Evolutionary conservation across 2,329 filamentous ascomycete genomes (phyloP).

Genomic region (Pseudogymnoascus sp.): DNA sequence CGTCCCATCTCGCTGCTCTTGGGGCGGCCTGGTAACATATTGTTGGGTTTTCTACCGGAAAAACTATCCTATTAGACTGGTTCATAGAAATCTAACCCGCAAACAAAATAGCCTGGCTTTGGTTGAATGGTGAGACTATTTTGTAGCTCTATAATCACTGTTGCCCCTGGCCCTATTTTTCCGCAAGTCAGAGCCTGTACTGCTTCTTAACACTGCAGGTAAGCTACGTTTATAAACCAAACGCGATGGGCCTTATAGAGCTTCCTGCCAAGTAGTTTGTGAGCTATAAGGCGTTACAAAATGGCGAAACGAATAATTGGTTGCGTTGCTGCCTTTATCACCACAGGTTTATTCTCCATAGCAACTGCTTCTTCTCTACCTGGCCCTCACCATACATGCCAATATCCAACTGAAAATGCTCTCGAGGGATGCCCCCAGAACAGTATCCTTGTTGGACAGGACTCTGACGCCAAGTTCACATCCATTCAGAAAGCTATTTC

Average conservation of each 20-base stretch:
- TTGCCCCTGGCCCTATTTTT: background rate
- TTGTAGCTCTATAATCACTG: background rate
- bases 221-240: background rate
- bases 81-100: background rate
- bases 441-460: slow-evolving; percentile 37
- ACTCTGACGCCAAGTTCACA: slow-evolving; percentile 32
- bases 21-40: background rate
- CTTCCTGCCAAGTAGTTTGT: background rate
- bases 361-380: background rate
- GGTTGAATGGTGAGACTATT: background rate
- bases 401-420: slow-evolving; percentile 20
- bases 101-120: background rate
- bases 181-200: background rate
- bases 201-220: background rate
- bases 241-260: background rate
- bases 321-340: background rate
- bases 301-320: background rate
- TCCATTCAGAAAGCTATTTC: slow-evolving; percentile 36
- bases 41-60: background rate
- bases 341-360: background rate
- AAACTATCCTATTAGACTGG: background rate
- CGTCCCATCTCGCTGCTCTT: background rate
- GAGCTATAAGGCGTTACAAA: background rate
- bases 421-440: slow-evolving; percentile 34
- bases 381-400: slow-evolving; percentile 7